A percentile compares a stretch with the other conserved stretches of the same genome.
These are phyloP conservation scores for Areca catechu DNA, from an alignment of 176 grass and related monocot genomes.

Conservation along the genomic window DNA sequence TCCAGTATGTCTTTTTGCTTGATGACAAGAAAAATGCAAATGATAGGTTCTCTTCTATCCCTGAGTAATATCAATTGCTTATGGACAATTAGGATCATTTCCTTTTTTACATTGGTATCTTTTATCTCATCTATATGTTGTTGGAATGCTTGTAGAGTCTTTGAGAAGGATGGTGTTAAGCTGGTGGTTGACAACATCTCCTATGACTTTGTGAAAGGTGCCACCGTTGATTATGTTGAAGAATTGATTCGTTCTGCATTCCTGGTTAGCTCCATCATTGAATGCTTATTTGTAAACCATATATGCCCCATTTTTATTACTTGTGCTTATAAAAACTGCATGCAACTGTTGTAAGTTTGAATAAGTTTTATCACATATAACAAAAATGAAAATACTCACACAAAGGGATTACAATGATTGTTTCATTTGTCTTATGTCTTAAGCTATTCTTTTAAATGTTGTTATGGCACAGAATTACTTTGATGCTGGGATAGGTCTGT, in stretches of 20 bases:
- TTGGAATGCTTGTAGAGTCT: slow-evolving; percentile 35
- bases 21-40: slow-evolving; percentile 48
- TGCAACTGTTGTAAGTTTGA: too few relatives aligned
- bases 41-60: slow-evolving; percentile 29
- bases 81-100: neutral
- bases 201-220: slow-evolving; percentile 91
- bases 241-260: slow-evolving; percentile 85
- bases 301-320: too few relatives aligned
- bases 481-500: too few relatives aligned
- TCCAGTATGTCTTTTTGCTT: slow-evolving; percentile 75
- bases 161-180: slow-evolving; percentile 73
- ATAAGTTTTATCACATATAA: too few relatives aligned
- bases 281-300: too few relatives aligned
- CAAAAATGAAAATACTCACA: too few relatives aligned
- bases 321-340: too few relatives aligned
- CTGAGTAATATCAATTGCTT: too few relatives aligned
- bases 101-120: neutral
- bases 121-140: slow-evolving; percentile 8
- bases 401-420: too few relatives aligned
- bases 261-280: slow-evolving; percentile 35
- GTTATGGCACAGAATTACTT: too few relatives aligned
- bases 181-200: slow-evolving; percentile 80
- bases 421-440: too few relatives aligned
- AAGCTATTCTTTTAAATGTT: too few relatives aligned
- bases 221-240: slow-evolving; percentile 73